Base-by-base conservation (phyloP, 371 early-diverging fungal species). In the Mucor plumbeus region DNA sequence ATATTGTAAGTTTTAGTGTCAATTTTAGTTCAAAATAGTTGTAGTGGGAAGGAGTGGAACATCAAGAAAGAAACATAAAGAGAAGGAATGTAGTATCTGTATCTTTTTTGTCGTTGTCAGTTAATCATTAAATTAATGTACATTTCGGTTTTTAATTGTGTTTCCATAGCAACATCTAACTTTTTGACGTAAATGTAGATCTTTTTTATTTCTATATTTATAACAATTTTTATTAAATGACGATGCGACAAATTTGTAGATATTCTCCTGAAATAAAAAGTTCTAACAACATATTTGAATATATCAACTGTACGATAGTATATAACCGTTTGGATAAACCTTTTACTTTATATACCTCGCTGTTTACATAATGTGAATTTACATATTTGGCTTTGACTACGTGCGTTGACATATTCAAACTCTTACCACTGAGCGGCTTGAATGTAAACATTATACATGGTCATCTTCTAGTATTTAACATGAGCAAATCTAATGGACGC, bases 141-240 rank as follows among this genome's bases (percentile, higher is more conserved):
- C 53, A 38, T 38, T 38, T 38, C 4, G 38, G 38, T 38, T 9
- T 11, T 9, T 38, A 38, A 38, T 26, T 26, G 3, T 26, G 26
- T 26, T 26, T 26, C 26, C 3, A 47, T 47, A 47, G 47, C 21
- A 31, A 31, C 26, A 21, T 10, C 11, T 10, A 14, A 26, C 10
- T 15, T 35, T 34, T 56, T 56, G 57, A 56, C 57, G 36, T 36
- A 17, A 34, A 35, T 56, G 57, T 36, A 14, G 57, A 56, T 56
- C 57, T 56, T 56, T 56, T n/a, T 56, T 6, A 35, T 56, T 56
- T 35, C 57, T 35, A 56, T 56, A 56, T 36, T 35, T 36, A 35
- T 17, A 35, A 3, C 15, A 8, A 17, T 47, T 47, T 47, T 9
- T 47, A 19, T 19, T 47, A n/a, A 19, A 47, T 47, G 47, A 47